phyloP scores from a whole-genome alignment of 2,329 filamentous ascomycete species.

The Apiospora marii region DNA sequence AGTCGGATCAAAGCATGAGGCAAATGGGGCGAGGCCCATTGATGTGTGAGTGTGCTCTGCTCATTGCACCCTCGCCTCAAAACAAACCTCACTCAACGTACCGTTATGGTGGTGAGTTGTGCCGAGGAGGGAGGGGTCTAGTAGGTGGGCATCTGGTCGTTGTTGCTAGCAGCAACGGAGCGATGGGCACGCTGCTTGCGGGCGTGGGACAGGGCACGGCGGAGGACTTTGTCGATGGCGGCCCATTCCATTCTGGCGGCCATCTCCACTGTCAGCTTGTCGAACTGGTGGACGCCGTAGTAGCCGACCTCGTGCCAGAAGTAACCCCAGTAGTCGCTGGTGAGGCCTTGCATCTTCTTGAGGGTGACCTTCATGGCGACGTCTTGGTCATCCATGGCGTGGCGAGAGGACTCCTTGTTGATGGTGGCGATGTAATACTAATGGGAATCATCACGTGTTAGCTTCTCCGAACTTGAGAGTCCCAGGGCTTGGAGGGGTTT shows the following conservation, averaged over 20 bases:
- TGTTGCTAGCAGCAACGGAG: neutral
- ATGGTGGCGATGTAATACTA: constrained; percentile 67
- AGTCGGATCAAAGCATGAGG: neutral
- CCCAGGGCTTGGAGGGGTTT: neutral
- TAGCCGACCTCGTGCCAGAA: constrained; percentile 58
- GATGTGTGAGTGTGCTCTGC: neutral
- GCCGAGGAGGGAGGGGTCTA: neutral
- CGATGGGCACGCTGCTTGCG: neutral
- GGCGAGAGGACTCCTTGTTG: constrained; percentile 57
- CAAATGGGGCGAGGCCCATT: neutral
- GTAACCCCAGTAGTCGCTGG: constrained; percentile 59
- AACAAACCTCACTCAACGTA: neutral
- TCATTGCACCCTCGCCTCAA: neutral
- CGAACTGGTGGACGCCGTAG: constrained; percentile 50
- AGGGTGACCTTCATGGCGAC: constrained; percentile 52
- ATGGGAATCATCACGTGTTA: constrained; percentile 29
- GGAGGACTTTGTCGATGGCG: constrained; percentile 58
- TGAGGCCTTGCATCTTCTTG: constrained; percentile 41
- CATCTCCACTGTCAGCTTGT: constrained; percentile 56
- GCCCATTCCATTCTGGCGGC: constrained; percentile 56
- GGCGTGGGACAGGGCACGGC: constrained; percentile 33
- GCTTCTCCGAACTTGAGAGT: neutral
- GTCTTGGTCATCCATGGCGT: constrained; percentile 47
- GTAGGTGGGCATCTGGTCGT: neutral
- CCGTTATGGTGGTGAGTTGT: neutral